Conservation (phyloP, 108 stramenopile species). For the Cyclotella atomus region DNA sequence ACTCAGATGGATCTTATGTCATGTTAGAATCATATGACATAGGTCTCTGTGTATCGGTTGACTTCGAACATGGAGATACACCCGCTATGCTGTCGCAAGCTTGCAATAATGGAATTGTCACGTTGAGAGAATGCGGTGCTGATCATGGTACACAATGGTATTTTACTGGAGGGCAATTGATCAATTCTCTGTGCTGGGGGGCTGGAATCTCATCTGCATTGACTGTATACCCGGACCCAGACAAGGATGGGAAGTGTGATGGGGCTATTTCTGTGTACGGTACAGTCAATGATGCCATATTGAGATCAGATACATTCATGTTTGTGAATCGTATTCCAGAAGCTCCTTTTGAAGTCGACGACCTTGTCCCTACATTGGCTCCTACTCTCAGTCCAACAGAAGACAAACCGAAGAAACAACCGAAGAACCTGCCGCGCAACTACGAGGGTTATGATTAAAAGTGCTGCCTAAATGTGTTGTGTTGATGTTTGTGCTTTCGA, state of each 20-base stretch:
- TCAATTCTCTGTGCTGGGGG: constrained; percentile 40
- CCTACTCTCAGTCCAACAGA: background rate
- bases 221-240: constrained; percentile 21
- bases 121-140: constrained; percentile 36
- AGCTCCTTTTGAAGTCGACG: constrained; percentile 20
- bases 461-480: background rate
- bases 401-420: background rate
- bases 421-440: background rate
- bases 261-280: constrained; percentile 28
- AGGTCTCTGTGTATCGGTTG: constrained; percentile 38
- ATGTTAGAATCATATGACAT: constrained; percentile 39
- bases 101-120: constrained; percentile 26
- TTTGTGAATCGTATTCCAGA: constrained; percentile 42
- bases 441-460: background rate
- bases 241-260: constrained; percentile 9
- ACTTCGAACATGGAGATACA: constrained; percentile 30
- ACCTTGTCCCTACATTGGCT: background rate
- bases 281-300: constrained; percentile 12
- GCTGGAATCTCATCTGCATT: constrained; percentile 36
- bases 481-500: background rate
- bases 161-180: constrained; percentile 47
- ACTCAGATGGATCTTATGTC: constrained; percentile 44
- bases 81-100: constrained; percentile 22
- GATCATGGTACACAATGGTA: constrained; percentile 44
- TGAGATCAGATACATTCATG: constrained; percentile 48